Percentiles rank a stretch among this genome's conserved stretches.
These are phyloP conservation scores for Parastagonospora nodorum DNA, from an alignment of 2,329 filamentous ascomycete genomes.

Conservation along the genomic window DNA sequence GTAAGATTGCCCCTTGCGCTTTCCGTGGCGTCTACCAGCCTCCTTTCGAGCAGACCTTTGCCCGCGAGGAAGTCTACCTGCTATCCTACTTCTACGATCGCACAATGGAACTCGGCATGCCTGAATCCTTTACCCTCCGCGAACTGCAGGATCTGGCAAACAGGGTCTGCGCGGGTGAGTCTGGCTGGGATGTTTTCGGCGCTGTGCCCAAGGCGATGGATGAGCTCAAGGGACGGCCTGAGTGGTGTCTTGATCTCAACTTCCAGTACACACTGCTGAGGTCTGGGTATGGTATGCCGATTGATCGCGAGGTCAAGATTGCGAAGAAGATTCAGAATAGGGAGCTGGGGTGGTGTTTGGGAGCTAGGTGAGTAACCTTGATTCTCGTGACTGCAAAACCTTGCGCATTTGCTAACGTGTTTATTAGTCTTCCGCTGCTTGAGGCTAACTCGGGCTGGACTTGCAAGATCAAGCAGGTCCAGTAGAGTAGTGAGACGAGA, in stretches of 20 bases:
- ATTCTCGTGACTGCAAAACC: neutral
- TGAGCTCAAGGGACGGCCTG: conserved; percentile 80
- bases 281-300: conserved; percentile 96
- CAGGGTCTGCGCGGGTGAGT: conserved; percentile 80
- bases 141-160: conserved; percentile 86
- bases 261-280: conserved; percentile 94
- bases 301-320: conserved; percentile 94
- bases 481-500: conserved; percentile 12
- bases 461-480: conserved; percentile 79
- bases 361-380: conserved; percentile 74
- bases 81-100: conserved; percentile 99
- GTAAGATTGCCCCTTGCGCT: conserved; percentile 87
- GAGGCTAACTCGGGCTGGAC: conserved; percentile 84
- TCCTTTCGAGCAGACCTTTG: conserved; percentile 87
- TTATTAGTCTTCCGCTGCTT: conserved; percentile 77
- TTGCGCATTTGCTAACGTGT: neutral
- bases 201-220: conserved; percentile 76
- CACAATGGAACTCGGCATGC: conserved; percentile 92
- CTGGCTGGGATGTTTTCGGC: conserved; percentile 79
- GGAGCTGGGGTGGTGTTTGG: conserved; percentile 96
- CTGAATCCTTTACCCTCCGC: conserved; percentile 90
- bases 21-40: conserved; percentile 98
- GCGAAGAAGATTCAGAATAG: conserved; percentile 99
- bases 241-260: conserved; percentile 93
- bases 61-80: conserved; percentile 89